These are phyloP conservation scores for Calvatia gigantea DNA, from an alignment of 768 basidiomycete species.

Conservation along the genomic window DNA sequence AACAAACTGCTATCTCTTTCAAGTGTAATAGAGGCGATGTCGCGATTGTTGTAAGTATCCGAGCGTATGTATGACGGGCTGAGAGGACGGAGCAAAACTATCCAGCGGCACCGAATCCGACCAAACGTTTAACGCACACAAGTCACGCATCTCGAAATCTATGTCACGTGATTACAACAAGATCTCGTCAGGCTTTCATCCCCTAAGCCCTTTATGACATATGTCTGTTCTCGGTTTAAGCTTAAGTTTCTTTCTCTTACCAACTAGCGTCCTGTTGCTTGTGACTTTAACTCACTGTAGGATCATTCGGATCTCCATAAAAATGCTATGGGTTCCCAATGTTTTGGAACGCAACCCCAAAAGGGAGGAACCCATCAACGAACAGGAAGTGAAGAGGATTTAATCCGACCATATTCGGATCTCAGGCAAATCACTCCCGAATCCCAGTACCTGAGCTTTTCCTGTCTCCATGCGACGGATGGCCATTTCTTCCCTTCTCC, in stretches of 20 bases:
- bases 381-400: background rate
- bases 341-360: conserved; percentile 6
- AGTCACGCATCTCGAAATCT: background rate
- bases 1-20: background rate
- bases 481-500: background rate
- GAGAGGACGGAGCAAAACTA: background rate
- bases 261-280: too few species aligned
- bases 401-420: conserved; percentile 9
- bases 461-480: background rate
- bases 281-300: background rate
- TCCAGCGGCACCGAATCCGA: background rate
- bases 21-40: background rate
- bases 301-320: background rate
- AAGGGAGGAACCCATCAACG: conserved; percentile 3
- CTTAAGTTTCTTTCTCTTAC: too few species aligned
- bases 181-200: background rate
- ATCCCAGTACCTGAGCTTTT: conserved; percentile 8
- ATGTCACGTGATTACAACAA: background rate
- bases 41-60: background rate
- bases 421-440: conserved; percentile 2
- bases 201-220: background rate
- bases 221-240: too few species aligned
- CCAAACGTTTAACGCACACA: too few species aligned
- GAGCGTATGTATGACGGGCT: background rate
- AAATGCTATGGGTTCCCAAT: background rate